Evolutionary conservation across 768 basidiomycete species (phyloP).

Genomic region (Neoboletus magnificus): DNA sequence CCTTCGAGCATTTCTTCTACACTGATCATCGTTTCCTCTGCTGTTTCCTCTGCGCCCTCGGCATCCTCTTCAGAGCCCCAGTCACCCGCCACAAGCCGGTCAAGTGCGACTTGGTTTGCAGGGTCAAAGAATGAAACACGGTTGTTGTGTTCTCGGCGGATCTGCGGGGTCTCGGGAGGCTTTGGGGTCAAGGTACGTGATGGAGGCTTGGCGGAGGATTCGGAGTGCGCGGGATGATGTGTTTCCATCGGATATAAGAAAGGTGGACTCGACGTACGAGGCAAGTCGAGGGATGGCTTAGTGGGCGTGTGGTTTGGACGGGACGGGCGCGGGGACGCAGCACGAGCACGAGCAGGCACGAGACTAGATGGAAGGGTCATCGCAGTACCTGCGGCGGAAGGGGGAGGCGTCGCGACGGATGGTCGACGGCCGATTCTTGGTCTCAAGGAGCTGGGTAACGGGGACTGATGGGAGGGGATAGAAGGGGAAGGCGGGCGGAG

Average conservation of each 20-base stretch:
- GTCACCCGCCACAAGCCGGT: slow-evolving; percentile 57
- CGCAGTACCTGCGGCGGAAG: slow-evolving; percentile 25
- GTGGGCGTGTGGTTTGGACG: slow-evolving; percentile 8
- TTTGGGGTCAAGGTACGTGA: slow-evolving; percentile 30
- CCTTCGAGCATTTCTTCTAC: slow-evolving; percentile 99
- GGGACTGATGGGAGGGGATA: slow-evolving; percentile 17
- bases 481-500: slow-evolving; percentile 27
- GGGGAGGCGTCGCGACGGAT: slow-evolving; percentile 40
- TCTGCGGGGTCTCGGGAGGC: slow-evolving; percentile 31
- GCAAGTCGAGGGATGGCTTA: slow-evolving; percentile 20
- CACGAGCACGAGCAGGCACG: slow-evolving; percentile 22
- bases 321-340: slow-evolving; percentile 23
- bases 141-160: slow-evolving; percentile 59
- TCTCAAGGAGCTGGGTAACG: slow-evolving; percentile 30
- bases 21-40: slow-evolving; percentile 79
- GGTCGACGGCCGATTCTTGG: slow-evolving; percentile 41
- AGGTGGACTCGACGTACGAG: slow-evolving; percentile 19
- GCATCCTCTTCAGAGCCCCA: slow-evolving; percentile 48
- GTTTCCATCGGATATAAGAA: slow-evolving; percentile 6
- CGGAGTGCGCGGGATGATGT: slow-evolving; percentile 18
- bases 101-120: slow-evolving; percentile 67
- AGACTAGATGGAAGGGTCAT: slow-evolving; percentile 25
- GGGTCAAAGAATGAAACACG: slow-evolving; percentile 84
- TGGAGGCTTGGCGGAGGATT: slow-evolving; percentile 22
- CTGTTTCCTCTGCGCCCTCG: slow-evolving; percentile 64